A percentile compares a stretch with the other conserved stretches of the same genome.
These are phyloP conservation scores for Dothistroma septosporum DNA, from an alignment of 2,329 filamentous ascomycete species.

Conservation along the genomic window DNA sequence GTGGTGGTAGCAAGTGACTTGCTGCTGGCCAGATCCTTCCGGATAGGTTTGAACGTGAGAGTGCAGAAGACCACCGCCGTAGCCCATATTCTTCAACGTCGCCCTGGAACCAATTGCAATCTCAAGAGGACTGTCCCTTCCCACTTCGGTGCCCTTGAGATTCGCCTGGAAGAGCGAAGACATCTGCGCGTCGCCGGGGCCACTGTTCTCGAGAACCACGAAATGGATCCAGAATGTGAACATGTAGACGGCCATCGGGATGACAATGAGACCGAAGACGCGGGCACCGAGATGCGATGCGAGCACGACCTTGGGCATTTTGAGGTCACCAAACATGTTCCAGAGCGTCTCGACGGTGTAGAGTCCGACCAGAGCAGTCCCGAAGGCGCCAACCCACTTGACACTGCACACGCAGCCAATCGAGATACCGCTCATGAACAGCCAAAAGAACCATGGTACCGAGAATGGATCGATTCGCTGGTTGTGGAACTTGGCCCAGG, in stretches of 20 bases:
- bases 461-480: conserved; percentile 82
- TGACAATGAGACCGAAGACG: conserved; percentile 78
- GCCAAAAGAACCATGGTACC: conserved; percentile 88
- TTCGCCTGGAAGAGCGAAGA: conserved; percentile 99
- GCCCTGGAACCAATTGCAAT: conserved; percentile 82
- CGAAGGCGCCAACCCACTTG: conserved; percentile 96
- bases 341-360: conserved; percentile 97
- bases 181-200: conserved; percentile 99
- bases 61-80: conserved; percentile 91
- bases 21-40: conserved; percentile 88
- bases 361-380: conserved; percentile 87
- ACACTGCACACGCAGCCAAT: conserved; percentile 98
- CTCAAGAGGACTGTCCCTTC: conserved; percentile 89
- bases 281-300: conserved; percentile 75
- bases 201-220: conserved; percentile 84
- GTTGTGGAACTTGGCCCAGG: conserved; percentile 95
- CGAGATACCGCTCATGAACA: conserved; percentile 87
- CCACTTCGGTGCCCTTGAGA: conserved; percentile 85
- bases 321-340: conserved; percentile 93
- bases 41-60: conserved; percentile 96
- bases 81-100: conserved; percentile 99
- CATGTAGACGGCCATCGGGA: conserved; percentile 89
- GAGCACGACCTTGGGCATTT: conserved; percentile 75
- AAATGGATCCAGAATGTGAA: conserved; percentile 96
- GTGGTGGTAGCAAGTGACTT: conserved; percentile 98